Evolutionary conservation across 2,329 filamentous ascomycete species (phyloP).

Genomic region (Pezicula radicicola): DNA sequence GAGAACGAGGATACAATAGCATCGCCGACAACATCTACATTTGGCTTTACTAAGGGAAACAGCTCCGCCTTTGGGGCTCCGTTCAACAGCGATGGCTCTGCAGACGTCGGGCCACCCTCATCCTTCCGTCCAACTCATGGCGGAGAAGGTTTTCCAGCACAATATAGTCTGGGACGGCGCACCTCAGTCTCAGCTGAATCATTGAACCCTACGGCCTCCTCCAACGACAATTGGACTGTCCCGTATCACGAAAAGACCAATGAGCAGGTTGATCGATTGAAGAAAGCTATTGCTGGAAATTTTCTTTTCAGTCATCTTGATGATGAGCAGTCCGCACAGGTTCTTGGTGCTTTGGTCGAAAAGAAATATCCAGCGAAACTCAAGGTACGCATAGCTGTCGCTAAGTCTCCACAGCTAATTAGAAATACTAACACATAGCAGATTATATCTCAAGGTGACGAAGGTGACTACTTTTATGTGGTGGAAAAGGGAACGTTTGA

Average conservation of each 20-base stretch:
- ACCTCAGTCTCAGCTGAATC: constrained; percentile 97
- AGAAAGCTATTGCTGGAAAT: constrained; percentile 79
- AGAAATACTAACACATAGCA: constrained; percentile 40
- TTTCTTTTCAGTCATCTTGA: constrained; percentile 94
- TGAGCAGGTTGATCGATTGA: constrained; percentile 78
- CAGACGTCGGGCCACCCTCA: constrained; percentile 41
- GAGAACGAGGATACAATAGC: constrained; percentile 66
- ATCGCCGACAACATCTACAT: constrained; percentile 67
- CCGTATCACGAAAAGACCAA: constrained; percentile 79
- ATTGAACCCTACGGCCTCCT: constrained; percentile 80
- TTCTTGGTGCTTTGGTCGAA: constrained; percentile 87
- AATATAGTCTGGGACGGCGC: constrained; percentile 90
- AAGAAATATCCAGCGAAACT: constrained; percentile 92
- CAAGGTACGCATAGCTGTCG: constrained; percentile 43
- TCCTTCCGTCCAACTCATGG: constrained; percentile 32
- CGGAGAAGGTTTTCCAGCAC: constrained; percentile 74
- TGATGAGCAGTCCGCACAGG: constrained; percentile 84
- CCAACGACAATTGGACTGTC: constrained; percentile 85
- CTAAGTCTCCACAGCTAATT: background rate
- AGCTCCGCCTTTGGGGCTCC: constrained; percentile 28
- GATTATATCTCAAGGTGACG: constrained; percentile 93
- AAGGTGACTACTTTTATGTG: constrained; percentile 96
- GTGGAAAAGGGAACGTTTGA: constrained; percentile 90
- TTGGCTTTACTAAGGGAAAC: constrained; percentile 39
- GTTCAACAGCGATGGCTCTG: constrained; percentile 45